Conservation (phyloP, 768 basidiomycete species). For the Mycena crocata region DNA sequence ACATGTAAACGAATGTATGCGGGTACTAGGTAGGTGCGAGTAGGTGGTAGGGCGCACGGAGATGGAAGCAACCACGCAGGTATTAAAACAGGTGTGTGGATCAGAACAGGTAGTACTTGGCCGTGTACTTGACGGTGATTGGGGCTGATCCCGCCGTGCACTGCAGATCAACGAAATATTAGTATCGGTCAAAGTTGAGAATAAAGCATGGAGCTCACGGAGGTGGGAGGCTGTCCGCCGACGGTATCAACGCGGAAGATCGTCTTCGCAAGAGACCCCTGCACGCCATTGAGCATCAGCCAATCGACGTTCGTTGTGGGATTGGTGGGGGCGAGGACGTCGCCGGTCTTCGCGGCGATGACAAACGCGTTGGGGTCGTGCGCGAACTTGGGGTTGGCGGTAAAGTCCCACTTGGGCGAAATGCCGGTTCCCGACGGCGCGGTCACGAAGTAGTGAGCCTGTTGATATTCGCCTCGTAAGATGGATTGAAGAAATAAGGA, state of each 20-base stretch:
- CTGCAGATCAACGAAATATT: not conserved
- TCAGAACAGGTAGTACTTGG: constrained; percentile 24
- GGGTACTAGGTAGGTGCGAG: no score
- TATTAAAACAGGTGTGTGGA: no score
- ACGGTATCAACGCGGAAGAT: constrained; percentile 34
- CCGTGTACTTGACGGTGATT: constrained; percentile 20
- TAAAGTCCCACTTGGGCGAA: constrained; percentile 51
- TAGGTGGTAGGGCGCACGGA: not conserved
- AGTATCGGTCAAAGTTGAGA: not conserved
- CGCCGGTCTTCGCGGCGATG: constrained; percentile 37
- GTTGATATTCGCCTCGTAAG: constrained; percentile 41
- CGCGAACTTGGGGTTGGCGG: constrained; percentile 32
- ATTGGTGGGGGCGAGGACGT: constrained; percentile 40
- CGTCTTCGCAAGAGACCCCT: constrained; percentile 49
- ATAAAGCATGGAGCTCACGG: not conserved
- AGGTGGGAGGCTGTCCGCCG: constrained; percentile 46
- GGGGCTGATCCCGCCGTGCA: constrained; percentile 15
- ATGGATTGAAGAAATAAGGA: no score
- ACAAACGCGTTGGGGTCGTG: constrained; percentile 11
- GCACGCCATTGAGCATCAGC: constrained; percentile 47
- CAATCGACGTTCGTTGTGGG: constrained; percentile 49
- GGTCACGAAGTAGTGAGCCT: constrained; percentile 55
- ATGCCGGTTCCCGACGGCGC: constrained; percentile 44
- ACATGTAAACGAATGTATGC: not conserved
- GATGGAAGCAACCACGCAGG: not conserved